Evolutionary conservation across 1,139 yeast species (phyloP), one percentile per base, ranked within the genome.

Genomic region (Geotrichum restrictum): DNA sequence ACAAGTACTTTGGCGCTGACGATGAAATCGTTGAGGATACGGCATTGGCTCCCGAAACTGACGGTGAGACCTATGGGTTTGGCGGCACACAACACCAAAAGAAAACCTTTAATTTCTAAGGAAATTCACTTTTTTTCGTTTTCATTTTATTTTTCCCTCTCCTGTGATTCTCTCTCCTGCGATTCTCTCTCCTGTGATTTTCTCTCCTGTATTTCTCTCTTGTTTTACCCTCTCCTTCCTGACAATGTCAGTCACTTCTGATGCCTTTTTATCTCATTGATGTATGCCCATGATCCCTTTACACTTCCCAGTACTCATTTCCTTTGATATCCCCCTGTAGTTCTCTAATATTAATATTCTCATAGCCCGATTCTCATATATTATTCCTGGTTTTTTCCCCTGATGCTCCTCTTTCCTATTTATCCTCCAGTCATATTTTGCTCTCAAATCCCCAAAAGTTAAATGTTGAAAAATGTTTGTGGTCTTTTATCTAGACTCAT

Each of bases 41-140:
- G 56, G 87, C 84, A 52, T 75, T 91, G 68, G 91, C 87, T 58
- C 96, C 97, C 40, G 81, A 84, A 58, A 79, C 83, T 56, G 68
- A 69, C 34, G 95, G 94, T 43, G 89, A 87, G 64, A 82, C 93
- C 47, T 93, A 85, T 71, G 88, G 91, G 2, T 93, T 93, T 70
- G 96, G 96, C 58, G 81, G 87, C 59, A 48, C 55, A n/a, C n/a
- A n/a, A n/a, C n/a, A n/a, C n/a, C n/a, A 40, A 56, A 56, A 29
- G 59, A 50, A 31, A n/a, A n/a, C n/a, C n/a, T n/a, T n/a, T n/a
- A n/a, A n/a, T 21, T 10, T 11, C 16, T 40, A 29, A 29, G 32
- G 7, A 29, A 7, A 29, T 29, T 7, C 11, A 11, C n/a, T n/a
- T 7, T 14, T 16, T 39, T 22, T 22, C n/a, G 3, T 8, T 39